Evolutionary conservation across 2,329 filamentous ascomycete species (phyloP).

Genomic region (Dichotomopilus funicola): DNA sequence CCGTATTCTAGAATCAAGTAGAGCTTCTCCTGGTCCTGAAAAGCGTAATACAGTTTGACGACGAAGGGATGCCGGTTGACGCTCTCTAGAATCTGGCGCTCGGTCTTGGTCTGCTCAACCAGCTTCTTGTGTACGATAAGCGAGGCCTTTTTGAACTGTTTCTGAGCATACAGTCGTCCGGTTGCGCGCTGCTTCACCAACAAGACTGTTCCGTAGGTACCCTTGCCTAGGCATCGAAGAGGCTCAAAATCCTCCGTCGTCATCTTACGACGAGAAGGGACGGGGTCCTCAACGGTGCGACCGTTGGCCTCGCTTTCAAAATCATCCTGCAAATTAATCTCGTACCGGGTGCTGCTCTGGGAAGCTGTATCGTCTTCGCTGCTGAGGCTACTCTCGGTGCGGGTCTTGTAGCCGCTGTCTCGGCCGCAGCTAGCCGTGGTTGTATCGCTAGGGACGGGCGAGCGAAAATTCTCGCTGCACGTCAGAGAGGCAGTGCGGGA

Average conservation of each 20-base stretch:
- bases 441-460: slow-evolving; percentile 26
- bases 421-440: slow-evolving; percentile 56
- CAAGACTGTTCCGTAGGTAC: slow-evolving; percentile 89
- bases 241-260: slow-evolving; percentile 83
- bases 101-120: slow-evolving; percentile 95
- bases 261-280: slow-evolving; percentile 69
- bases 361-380: slow-evolving; percentile 63
- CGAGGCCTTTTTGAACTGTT: slow-evolving; percentile 97
- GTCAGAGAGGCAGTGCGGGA: slow-evolving; percentile 52
- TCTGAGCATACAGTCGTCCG: slow-evolving; percentile 89
- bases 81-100: slow-evolving; percentile 88
- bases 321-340: slow-evolving; percentile 77
- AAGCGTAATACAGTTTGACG: slow-evolving; percentile 96
- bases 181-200: slow-evolving; percentile 85
- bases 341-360: slow-evolving; percentile 70
- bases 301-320: slow-evolving; percentile 65
- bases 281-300: slow-evolving; percentile 47
- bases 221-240: slow-evolving; percentile 88
- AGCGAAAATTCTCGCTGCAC: slow-evolving; percentile 43
- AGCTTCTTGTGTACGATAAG: slow-evolving; percentile 92
- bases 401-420: slow-evolving; percentile 44
- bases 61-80: slow-evolving; percentile 97
- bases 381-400: slow-evolving; percentile 46
- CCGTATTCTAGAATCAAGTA: slow-evolving; percentile 98
- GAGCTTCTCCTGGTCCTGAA: slow-evolving; percentile 95